These are phyloP conservation scores for Pseudoperonospora humuli DNA, from an alignment of 352 stramenopile species.

Conservation along the genomic window DNA sequence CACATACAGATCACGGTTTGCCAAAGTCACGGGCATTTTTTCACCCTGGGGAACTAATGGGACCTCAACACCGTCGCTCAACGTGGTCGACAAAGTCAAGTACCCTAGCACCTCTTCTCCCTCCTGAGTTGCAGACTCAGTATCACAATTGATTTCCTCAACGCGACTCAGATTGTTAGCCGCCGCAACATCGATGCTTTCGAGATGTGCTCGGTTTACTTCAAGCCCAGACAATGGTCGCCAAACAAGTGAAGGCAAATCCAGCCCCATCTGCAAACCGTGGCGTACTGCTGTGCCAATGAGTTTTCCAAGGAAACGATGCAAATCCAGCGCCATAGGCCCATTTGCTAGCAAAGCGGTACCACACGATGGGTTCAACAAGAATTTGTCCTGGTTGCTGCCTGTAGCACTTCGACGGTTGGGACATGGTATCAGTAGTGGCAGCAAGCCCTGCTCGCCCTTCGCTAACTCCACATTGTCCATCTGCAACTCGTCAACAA, in stretches of 20 bases:
- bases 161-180: conserved; percentile 62
- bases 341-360: conserved; percentile 74
- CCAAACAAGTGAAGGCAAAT: conserved; percentile 86
- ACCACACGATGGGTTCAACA: conserved; percentile 80
- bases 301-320: conserved; percentile 95
- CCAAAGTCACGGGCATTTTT: conserved; percentile 53
- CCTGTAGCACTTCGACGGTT: conserved; percentile 81
- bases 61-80: conserved; percentile 78
- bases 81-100: conserved; percentile 64
- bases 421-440: conserved; percentile 83
- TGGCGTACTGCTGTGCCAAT: conserved; percentile 94
- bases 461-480: conserved; percentile 83
- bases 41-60: conserved; percentile 59
- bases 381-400: conserved; percentile 90
- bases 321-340: conserved; percentile 88
- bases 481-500: conserved; percentile 92
- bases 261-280: conserved; percentile 91
- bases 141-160: conserved; percentile 37
- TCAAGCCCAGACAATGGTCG: conserved; percentile 74
- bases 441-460: conserved; percentile 80
- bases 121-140: conserved; percentile 18
- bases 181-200: conserved; percentile 68
- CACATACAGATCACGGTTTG: conserved; percentile 55
- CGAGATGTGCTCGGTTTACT: conserved; percentile 63
- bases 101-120: conserved; percentile 56